A percentile compares a stretch with the other conserved stretches of the same genome.
phyloP scores from a whole-genome alignment of 345 rosid species.

The Luvunga scandens region DNA sequence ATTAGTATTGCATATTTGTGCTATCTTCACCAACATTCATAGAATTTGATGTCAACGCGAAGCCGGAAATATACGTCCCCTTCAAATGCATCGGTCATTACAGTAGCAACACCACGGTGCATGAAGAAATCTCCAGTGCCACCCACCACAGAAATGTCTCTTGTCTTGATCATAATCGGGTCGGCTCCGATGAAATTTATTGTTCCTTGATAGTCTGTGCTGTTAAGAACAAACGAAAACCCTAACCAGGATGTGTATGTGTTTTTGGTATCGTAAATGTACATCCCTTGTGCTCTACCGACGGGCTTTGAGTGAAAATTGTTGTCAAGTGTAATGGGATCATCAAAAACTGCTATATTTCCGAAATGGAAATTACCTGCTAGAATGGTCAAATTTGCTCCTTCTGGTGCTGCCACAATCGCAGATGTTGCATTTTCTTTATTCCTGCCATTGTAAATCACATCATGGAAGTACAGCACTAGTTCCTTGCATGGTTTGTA shows the following conservation, averaged over 20 bases:
- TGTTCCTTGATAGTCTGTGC: constrained; percentile 32
- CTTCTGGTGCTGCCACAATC: constrained; percentile 40
- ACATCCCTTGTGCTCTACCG: constrained; percentile 52
- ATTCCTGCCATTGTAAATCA: constrained; percentile 49
- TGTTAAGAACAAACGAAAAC: constrained; percentile 37
- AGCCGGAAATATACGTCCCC: constrained; percentile 42
- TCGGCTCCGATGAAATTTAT: constrained; percentile 46
- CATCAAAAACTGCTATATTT: constrained; percentile 43
- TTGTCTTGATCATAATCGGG: constrained; percentile 36
- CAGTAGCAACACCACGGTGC: constrained; percentile 44
- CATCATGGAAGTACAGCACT: constrained; percentile 45
- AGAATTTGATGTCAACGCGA: constrained; percentile 39
- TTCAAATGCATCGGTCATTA: constrained; percentile 41
- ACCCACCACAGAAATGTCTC: constrained; percentile 46
- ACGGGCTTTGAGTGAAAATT: constrained; percentile 37
- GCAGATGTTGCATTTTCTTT: constrained; percentile 41
- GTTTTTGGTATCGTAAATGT: constrained; percentile 38
- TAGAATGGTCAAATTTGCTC: constrained; percentile 31
- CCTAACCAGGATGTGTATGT: constrained; percentile 49
- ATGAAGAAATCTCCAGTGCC: constrained; percentile 55
- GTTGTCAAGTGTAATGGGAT: constrained; percentile 50
- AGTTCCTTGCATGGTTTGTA: constrained; percentile 39
- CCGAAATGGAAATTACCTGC: constrained; percentile 41
- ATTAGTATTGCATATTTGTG: too few relatives aligned
- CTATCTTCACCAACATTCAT: constrained; percentile 36